These are phyloP conservation scores for Colletotrichum caudatum DNA, from an alignment of 2,329 filamentous ascomycete species.

Conservation along the genomic window DNA sequence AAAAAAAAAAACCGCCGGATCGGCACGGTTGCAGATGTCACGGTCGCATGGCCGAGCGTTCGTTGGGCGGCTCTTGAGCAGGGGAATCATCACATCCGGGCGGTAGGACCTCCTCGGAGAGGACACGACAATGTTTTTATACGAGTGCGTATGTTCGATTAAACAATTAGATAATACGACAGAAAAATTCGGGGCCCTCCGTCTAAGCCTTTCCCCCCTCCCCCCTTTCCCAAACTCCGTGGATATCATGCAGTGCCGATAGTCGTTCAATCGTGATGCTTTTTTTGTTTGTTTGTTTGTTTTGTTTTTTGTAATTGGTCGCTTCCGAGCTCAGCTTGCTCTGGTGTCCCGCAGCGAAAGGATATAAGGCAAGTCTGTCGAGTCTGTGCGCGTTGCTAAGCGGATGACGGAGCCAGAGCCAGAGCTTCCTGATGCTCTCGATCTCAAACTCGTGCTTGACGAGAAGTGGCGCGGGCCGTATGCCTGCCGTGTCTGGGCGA, in stretches of 20 bases:
- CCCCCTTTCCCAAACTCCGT: slow-evolving; percentile 28
- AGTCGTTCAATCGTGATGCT: slow-evolving; percentile 37
- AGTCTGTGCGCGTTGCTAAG: slow-evolving; percentile 55
- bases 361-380: slow-evolving; percentile 52
- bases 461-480: slow-evolving; percentile 54
- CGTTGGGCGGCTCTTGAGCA: background rate
- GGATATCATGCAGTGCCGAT: slow-evolving; percentile 38
- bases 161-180: slow-evolving; percentile 34
- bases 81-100: background rate
- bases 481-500: slow-evolving; percentile 57
- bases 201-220: too few species aligned
- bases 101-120: background rate
- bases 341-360: slow-evolving; percentile 43
- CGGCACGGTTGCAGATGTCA: slow-evolving; percentile 16
- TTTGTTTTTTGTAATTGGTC: background rate
- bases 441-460: slow-evolving; percentile 56
- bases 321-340: slow-evolving; percentile 27
- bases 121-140: slow-evolving; percentile 1
- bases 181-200: background rate
- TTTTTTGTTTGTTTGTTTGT: background rate
- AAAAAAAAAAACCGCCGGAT: background rate
- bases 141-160: slow-evolving; percentile 15
- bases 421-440: slow-evolving; percentile 52
- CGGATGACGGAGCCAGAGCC: slow-evolving; percentile 60
- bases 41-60: slow-evolving; percentile 2